Conservation (phyloP, 1,139 yeast species). For the Candida sanyaensis region DNA sequence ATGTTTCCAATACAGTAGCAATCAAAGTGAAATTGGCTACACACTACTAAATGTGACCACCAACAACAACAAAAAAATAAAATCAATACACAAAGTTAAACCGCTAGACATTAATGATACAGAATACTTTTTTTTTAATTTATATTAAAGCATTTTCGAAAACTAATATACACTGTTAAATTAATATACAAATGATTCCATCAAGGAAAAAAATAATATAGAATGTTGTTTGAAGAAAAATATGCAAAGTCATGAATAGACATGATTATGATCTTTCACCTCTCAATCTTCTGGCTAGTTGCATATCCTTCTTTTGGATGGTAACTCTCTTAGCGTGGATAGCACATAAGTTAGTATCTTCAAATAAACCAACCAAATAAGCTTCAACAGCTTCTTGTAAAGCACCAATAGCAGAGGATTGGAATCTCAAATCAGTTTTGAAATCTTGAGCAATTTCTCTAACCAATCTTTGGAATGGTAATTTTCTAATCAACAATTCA, state of each 20-base stretch:
- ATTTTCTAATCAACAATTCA: constrained; percentile 94
- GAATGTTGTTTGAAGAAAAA: neutral
- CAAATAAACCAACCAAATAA: constrained; percentile 84
- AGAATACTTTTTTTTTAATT: neutral
- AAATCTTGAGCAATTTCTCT: constrained; percentile 98
- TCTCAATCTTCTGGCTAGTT: constrained; percentile 98
- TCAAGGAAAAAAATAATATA: constrained; percentile 2
- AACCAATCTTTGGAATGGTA: constrained; percentile 98
- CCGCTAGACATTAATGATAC: neutral
- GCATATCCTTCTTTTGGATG: constrained; percentile 98
- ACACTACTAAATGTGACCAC: neutral
- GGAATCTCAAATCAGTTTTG: constrained; percentile 98
- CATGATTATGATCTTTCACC: constrained; percentile 78
- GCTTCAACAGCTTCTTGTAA: constrained; percentile 99
- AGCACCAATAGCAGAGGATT: constrained; percentile 98
- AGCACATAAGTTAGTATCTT: constrained; percentile 98
- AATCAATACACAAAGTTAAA: neutral
- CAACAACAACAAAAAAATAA: neutral
- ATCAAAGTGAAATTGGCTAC: neutral
- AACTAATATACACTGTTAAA: constrained; percentile 11
- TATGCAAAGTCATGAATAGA: neutral
- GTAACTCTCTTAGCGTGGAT: constrained; percentile 99
- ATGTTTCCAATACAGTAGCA: neutral
- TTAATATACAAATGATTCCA: constrained; percentile 1
- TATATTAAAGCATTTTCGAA: neutral